Evolutionary conservation across 495 filamentous ascomycete species (phyloP).

Genomic region (Pseudoneurospora amorphoporcata): DNA sequence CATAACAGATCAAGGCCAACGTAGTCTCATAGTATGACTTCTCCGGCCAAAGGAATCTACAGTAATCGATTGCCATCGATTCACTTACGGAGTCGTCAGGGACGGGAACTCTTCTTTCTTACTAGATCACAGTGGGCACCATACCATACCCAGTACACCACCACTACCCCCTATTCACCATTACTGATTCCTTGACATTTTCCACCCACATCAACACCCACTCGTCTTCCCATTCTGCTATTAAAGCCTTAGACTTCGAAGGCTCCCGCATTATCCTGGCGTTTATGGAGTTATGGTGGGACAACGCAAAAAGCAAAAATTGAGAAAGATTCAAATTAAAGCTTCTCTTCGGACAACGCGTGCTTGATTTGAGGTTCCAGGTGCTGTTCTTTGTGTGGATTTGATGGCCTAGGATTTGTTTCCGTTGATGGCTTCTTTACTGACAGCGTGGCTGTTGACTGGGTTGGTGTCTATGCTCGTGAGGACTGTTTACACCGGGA

Average conservation of each 20-base stretch:
- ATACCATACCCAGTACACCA: not conserved
- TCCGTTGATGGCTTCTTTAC: not conserved
- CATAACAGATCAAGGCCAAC: constrained; percentile 15
- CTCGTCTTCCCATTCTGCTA: not conserved
- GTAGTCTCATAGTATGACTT: constrained; percentile 9
- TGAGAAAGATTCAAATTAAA: not conserved
- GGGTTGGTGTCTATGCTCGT: not conserved
- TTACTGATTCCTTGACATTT: not conserved
- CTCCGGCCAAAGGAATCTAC: not conserved
- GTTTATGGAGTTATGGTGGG: constrained; percentile 4
- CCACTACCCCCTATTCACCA: not conserved
- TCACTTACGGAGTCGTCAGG: not conserved
- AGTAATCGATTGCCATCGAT: not conserved
- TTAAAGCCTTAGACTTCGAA: not conserved
- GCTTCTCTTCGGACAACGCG: not conserved
- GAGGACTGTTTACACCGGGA: not conserved
- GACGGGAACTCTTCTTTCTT: not conserved
- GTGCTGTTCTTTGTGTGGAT: not conserved
- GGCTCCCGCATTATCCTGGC: constrained; percentile 8
- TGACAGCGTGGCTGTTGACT: not conserved
- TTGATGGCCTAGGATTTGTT: not conserved
- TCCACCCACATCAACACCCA: not conserved
- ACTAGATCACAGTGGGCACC: not conserved
- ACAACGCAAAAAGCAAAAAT: not conserved
- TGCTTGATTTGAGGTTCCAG: not conserved